A percentile compares a stretch with the other conserved stretches of the same genome.
Evolutionary conservation across 1,284 basidiomycete genomes (phyloP).

Genomic region (Boletellus dicymbophilus): DNA sequence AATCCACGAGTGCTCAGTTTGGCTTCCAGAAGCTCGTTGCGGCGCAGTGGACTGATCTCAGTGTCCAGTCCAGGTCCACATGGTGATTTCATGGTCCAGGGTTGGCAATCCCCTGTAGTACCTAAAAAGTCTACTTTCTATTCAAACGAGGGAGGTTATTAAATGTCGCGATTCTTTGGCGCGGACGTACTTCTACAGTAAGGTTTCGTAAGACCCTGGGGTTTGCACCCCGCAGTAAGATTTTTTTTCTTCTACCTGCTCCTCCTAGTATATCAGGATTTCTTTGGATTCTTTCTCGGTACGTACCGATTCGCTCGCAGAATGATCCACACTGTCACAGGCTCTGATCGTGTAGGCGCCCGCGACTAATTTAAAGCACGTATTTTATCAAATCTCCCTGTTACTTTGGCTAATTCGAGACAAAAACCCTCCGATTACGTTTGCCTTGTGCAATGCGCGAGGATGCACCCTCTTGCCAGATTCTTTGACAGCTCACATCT

Average conservation of each 20-base stretch:
- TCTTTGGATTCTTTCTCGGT: background rate
- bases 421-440: conserved; percentile 11
- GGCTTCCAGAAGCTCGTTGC: background rate
- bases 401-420: background rate
- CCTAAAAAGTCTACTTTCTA: conserved; percentile 6
- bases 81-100: conserved; percentile 6
- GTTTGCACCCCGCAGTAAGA: too few relatives aligned
- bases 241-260: too few relatives aligned
- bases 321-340: conserved; percentile 4
- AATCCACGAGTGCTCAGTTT: conserved; percentile 6
- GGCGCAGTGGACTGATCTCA: background rate
- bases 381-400: too few relatives aligned
- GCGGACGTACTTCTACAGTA: too few relatives aligned
- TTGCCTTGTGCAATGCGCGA: background rate
- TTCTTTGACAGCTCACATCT: conserved; percentile 12
- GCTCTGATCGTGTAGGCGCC: too few relatives aligned
- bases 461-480: conserved; percentile 16
- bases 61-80: conserved; percentile 1
- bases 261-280: too few relatives aligned
- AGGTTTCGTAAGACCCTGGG: conserved; percentile 12
- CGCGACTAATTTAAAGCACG: too few relatives aligned
- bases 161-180: too few relatives aligned
- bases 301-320: too few relatives aligned
- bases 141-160: too few relatives aligned
- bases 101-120: conserved; percentile 10